Percentiles rank a stretch among this genome's conserved stretches.
These are phyloP conservation scores for Cryptosporidium sp. DNA, from an alignment of 169 alveolate genomes.

Conservation along the genomic window DNA sequence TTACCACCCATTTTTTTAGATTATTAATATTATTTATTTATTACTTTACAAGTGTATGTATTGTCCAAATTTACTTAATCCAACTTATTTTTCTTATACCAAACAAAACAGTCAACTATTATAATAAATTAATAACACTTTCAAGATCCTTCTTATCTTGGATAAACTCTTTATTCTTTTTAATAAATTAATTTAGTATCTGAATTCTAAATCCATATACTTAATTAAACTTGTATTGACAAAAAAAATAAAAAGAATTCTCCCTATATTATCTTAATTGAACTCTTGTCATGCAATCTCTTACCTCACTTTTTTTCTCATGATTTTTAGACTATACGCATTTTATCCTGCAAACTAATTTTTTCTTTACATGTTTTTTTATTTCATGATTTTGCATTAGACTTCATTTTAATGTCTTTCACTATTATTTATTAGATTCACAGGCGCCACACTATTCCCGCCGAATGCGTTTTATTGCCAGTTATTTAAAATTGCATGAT, in stretches of 20 bases:
- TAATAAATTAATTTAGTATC: background rate
- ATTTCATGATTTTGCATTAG: constrained; percentile 35
- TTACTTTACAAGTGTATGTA: background rate
- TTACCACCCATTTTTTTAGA: constrained; percentile 57
- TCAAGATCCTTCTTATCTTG: constrained; percentile 10
- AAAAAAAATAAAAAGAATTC: constrained; percentile 2
- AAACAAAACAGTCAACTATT: background rate
- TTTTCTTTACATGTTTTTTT: constrained; percentile 55
- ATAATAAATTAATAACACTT: background rate
- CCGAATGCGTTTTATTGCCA: background rate
- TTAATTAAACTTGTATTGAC: background rate
- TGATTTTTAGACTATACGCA: constrained; percentile 70
- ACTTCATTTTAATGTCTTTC: constrained; percentile 42
- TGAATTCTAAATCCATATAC: constrained; percentile 21
- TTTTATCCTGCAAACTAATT: constrained; percentile 14
- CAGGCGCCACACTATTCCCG: constrained; percentile 2
- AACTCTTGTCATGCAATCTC: constrained; percentile 29
- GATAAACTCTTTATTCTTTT: background rate
- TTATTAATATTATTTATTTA: background rate
- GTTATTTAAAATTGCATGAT: background rate
- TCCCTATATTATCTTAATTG: background rate
- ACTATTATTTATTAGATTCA: constrained; percentile 8
- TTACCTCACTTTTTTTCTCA: constrained; percentile 19
- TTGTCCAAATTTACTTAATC: background rate
- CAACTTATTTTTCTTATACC: background rate